Evolutionary conservation across 306 rosid species (phyloP), one percentile per base, ranked within the genome.

Genomic region (Ammopiptanthus mongolicus): DNA sequence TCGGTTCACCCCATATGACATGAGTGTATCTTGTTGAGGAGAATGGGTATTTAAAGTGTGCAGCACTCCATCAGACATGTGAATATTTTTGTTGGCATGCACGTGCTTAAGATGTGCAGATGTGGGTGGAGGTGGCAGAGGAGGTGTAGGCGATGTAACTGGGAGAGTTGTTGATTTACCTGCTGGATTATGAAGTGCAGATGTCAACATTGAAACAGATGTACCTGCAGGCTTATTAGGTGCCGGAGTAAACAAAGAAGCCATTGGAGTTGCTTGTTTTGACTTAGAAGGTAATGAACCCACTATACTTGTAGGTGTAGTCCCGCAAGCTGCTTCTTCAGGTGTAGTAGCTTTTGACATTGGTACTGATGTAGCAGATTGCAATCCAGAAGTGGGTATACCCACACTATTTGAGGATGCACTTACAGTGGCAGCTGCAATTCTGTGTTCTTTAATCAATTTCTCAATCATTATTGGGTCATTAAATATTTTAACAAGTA

Each of bases 381-480:
- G 71, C n/a, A 73, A 9, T 14, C 28, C 71, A 46, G 84, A 19
- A 15, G 71, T 47, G 22, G 86, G 73, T 61, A 64, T 37, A 6
- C 66, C 51, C 4, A 15, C 25, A 13, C 48, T 17, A 33, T 23
- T 63, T 53, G 77, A 8, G 18, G 85, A 48, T 21, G 82, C 63
- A 74, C 22, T 64, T 39, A 11, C 61, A 31, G 83, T 0, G 31
- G 62, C 23, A 0, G 75, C 63, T 46, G 81, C 79, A 8, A 53
- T 25, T 52, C 50, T 80, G 18, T 18, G 73, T 17, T 78, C 71
- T 7, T 61, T 68, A 51, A 69, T 61, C 84, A 93, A 81, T 56
- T 84, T 87, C 78, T 69, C 83, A 65, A 90, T 83, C 87, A 88
- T 67, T 78, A 82, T 80, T 19, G 92, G 91, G 72, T 93, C 93